A percentile compares a stretch with the other conserved stretches of the same genome.
Conservation (phyloP, 192 early-diverging fungal species). For the Coemansia sp. region DNA sequence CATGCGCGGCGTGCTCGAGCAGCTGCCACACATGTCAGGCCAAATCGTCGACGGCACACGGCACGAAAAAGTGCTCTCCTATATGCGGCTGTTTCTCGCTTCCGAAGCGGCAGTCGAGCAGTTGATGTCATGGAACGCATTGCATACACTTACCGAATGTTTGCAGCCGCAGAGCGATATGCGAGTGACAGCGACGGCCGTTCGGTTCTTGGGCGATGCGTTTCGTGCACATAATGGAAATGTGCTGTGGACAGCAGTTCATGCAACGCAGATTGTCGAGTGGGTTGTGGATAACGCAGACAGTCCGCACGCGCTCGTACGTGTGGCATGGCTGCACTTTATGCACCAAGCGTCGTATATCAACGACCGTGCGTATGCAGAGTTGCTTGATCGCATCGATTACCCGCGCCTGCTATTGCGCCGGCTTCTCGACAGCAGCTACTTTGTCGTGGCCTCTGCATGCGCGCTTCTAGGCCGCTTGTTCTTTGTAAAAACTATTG, state of each 20-base stretch:
- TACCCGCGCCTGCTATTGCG: slow-evolving; percentile 19
- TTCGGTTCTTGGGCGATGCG: slow-evolving; percentile 37
- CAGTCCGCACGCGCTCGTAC: slow-evolving; percentile 40
- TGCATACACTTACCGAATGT: slow-evolving; percentile 7
- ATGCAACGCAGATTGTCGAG: neutral
- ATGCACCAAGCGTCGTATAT: slow-evolving; percentile 17
- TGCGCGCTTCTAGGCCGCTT: slow-evolving; percentile 21
- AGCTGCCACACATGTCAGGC: slow-evolving; percentile 63
- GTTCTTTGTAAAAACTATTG: slow-evolving; percentile 6
- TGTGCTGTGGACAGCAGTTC: neutral
- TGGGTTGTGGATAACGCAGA: slow-evolving; percentile 32
- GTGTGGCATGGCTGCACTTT: slow-evolving; percentile 36
- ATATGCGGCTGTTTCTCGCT: slow-evolving; percentile 49
- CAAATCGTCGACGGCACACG: slow-evolving; percentile 73
- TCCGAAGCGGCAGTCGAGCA: slow-evolving; percentile 3
- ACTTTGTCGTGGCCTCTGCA: slow-evolving; percentile 40
- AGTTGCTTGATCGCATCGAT: slow-evolving; percentile 15
- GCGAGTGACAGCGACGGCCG: slow-evolving; percentile 37
- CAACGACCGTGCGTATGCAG: neutral
- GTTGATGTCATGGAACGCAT: slow-evolving; percentile 24
- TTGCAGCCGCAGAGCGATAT: slow-evolving; percentile 22
- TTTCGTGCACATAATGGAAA: neutral
- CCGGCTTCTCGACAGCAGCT: slow-evolving; percentile 34
- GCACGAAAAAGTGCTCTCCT: slow-evolving; percentile 73
- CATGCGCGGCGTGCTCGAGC: slow-evolving; percentile 55